Evolutionary conservation across 192 early-diverging fungal genomes (phyloP).

Genomic region (Coemansia biformis): DNA sequence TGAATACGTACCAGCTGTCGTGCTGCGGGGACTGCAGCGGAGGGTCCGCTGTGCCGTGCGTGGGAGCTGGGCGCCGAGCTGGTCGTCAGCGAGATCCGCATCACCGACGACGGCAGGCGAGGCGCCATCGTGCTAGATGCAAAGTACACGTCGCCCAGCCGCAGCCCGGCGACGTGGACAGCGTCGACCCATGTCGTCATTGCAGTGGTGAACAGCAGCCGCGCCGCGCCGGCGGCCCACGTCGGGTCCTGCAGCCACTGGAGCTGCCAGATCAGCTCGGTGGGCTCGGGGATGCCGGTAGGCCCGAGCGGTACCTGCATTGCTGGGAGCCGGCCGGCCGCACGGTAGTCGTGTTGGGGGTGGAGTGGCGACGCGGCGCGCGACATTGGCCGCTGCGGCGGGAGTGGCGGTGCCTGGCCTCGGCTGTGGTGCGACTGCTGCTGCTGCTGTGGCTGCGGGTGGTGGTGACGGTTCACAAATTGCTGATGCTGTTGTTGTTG

Average conservation of each 20-base stretch:
- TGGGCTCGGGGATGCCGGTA: conserved; percentile 18
- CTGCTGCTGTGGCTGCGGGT: conserved; percentile 12
- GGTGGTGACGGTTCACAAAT: not conserved
- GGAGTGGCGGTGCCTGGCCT: not conserved
- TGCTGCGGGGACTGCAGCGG: conserved; percentile 1
- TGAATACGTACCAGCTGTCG: conserved; percentile 38
- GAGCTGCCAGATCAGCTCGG: conserved; percentile 45
- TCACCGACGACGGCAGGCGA: conserved; percentile 36
- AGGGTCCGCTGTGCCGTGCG: not conserved
- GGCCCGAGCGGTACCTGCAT: conserved; percentile 7
- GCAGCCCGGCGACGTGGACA: conserved; percentile 17
- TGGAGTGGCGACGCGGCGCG: conserved; percentile 1
- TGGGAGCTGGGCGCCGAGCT: conserved; percentile 9
- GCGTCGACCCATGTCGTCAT: conserved; percentile 44
- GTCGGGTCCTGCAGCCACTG: conserved; percentile 20
- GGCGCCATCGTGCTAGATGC: conserved; percentile 45
- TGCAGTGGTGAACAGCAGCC: conserved; percentile 33
- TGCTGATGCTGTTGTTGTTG: conserved; percentile 5
- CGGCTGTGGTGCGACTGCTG: not conserved
- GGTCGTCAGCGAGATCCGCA: conserved; percentile 28
- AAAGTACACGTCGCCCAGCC: conserved; percentile 37
- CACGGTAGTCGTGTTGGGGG: not conserved
- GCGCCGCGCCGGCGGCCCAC: conserved; percentile 28
- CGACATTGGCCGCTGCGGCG: conserved; percentile 2
- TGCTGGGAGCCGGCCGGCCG: not conserved